Base-by-base conservation (phyloP, 345 rosid genomes). In the Bruguiera parviflora region DNA sequence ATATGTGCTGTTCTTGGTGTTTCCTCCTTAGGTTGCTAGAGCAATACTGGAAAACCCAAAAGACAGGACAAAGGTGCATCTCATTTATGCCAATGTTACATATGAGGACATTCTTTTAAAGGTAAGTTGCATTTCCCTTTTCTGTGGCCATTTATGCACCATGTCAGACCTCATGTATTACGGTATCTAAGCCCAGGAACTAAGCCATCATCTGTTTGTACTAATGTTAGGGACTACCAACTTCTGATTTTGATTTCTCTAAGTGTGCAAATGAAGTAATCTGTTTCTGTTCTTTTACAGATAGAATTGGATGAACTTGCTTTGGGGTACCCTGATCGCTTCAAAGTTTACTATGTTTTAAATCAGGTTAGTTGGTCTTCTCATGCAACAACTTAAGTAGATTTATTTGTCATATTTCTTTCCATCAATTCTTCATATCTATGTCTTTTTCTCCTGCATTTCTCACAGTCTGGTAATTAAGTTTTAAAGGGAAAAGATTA, bases 81-180 rank as follows among this genome's bases (percentile, higher is more conserved):
- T 96, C 46, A 86, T 96, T 68, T 96, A 92, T 77, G 99, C 97
- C 66, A 96, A 96, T 66, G 98, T 92, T 60, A 79, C 91, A 4
- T 65, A 64, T 25, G 98, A 96, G 20, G 99, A 96, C 87, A 96
- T 92, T 88, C 96, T 96, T 74, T 76, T 96, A 33, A 92, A 73
- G 97, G 99, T 96, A 83, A 73, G 77, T 37, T 20, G 6, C 37
- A n/a, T 13, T 4, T 43, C 49, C 28, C 49, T 43, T 43, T 43
- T 11, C 18, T 43, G 18, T 43, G 49, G 16, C 49, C 16, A 15
- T 43, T 43, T 43, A 43, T 43, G 18, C 49, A 43, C 49, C 18
- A 13, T 43, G 19, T 43, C 13, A 43, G 19, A 0, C 3, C 5
- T 0, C 49, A 13, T 11, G 5, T 5, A 43, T 43, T 43, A 43